Percentiles rank a stretch among this genome's conserved stretches.
Evolutionary conservation across 2,329 filamentous ascomycete genomes (phyloP).

Genomic region (Alternaria panax): DNA sequence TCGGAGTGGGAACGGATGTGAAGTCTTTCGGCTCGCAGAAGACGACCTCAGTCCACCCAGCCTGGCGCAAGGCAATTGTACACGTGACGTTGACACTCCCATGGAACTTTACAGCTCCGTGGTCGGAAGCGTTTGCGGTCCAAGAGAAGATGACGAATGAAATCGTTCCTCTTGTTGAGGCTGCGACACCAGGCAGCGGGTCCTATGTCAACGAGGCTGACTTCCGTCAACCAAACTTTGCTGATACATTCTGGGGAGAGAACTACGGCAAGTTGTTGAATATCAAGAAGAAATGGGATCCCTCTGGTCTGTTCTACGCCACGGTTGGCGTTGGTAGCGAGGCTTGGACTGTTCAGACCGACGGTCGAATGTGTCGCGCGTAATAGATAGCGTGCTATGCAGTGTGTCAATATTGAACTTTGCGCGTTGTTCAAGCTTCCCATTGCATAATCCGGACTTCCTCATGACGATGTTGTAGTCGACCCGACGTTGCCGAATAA

Average conservation of each 20-base stretch:
- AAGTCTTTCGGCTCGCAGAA: conserved; percentile 19
- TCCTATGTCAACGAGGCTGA: conserved; percentile 40
- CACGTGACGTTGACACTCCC: conserved; percentile 26
- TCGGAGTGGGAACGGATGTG: conserved; percentile 26
- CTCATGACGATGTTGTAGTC: neutral
- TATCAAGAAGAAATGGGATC: conserved; percentile 43
- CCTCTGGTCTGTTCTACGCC: conserved; percentile 38
- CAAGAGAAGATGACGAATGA: conserved; percentile 29
- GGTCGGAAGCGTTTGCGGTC: conserved; percentile 23
- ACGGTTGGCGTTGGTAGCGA: conserved; percentile 40
- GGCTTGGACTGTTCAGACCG: conserved; percentile 24
- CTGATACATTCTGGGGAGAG: conserved; percentile 30
- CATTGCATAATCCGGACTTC: neutral
- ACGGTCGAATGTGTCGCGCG: conserved; percentile 25
- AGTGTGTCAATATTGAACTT: neutral
- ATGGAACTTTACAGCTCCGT: conserved; percentile 30
- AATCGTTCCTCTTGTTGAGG: conserved; percentile 26
- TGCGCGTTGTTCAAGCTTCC: neutral
- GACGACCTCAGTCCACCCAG: conserved; percentile 32
- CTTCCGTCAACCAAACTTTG: conserved; percentile 30
- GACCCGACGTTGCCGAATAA: neutral
- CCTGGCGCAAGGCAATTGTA: conserved; percentile 30
- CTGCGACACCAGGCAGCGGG: conserved; percentile 27
- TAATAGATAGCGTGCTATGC: neutral
- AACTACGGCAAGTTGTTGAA: conserved; percentile 35